phyloP scores from a whole-genome alignment of 495 filamentous ascomycete species.

The Xylaria bambusicola region DNA sequence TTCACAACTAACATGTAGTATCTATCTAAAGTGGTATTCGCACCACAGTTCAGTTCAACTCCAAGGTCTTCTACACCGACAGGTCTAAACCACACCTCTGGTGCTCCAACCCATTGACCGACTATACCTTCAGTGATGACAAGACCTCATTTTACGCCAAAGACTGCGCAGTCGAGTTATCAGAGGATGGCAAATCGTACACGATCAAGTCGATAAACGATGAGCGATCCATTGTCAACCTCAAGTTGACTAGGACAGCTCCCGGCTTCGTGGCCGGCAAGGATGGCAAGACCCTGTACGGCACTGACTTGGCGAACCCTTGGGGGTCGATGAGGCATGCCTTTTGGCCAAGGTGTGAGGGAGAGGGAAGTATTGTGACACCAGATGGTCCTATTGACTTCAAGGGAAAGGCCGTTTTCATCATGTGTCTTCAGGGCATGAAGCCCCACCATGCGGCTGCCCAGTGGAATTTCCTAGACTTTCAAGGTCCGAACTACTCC shows the following conservation, averaged over 20 bases:
- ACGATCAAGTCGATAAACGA: slow-evolving; percentile 84
- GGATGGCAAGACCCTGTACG: slow-evolving; percentile 81
- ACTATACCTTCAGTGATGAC: slow-evolving; percentile 81
- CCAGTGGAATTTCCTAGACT: slow-evolving; percentile 90
- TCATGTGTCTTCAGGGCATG: slow-evolving; percentile 92
- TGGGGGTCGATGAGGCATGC: slow-evolving; percentile 91
- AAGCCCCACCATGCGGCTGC: slow-evolving; percentile 97
- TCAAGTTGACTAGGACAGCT: slow-evolving; percentile 71
- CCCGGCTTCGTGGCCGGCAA: slow-evolving; percentile 87
- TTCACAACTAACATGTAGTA: slow-evolving; percentile 21
- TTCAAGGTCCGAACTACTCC: slow-evolving; percentile 82
- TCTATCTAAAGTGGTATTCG: slow-evolving; percentile 69
- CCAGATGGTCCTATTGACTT: slow-evolving; percentile 81
- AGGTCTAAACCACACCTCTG: slow-evolving; percentile 70
- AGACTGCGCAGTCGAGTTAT: slow-evolving; percentile 77
- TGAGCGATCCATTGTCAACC: slow-evolving; percentile 72
- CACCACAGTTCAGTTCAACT: slow-evolving; percentile 87
- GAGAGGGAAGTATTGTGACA: slow-evolving; percentile 82
- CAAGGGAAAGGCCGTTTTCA: slow-evolving; percentile 73
- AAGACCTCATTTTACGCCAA: slow-evolving; percentile 82
- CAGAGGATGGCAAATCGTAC: slow-evolving; percentile 78
- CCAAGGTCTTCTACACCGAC: slow-evolving; percentile 80
- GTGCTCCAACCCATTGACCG: slow-evolving; percentile 72
- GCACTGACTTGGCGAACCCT: slow-evolving; percentile 78
- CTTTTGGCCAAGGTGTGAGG: slow-evolving; percentile 86